phyloP scores from a whole-genome alignment of 2,329 filamentous ascomycete species.

The Conoideocrella luteorostrata region DNA sequence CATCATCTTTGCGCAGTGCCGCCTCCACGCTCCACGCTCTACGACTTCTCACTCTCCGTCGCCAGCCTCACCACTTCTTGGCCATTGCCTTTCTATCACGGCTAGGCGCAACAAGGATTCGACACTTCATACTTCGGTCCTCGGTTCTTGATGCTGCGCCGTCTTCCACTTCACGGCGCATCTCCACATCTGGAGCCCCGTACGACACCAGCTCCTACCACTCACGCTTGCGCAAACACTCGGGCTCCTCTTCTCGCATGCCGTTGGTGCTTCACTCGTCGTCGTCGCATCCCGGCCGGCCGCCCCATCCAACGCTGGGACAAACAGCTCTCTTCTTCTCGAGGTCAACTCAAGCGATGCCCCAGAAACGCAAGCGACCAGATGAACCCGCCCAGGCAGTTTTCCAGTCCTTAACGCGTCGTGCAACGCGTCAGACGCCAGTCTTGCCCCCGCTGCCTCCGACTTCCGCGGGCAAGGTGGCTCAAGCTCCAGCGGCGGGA shows the following conservation, averaged over 20 bases:
- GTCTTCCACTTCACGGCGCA: neutral
- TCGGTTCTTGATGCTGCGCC: neutral
- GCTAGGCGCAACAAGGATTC: neutral
- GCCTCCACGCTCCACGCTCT: neutral
- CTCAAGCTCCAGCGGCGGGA: constrained; percentile 7
- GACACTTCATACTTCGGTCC: too few relatives aligned
- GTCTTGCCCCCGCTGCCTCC: constrained; percentile 22
- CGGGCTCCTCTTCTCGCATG: neutral
- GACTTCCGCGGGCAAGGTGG: constrained; percentile 9
- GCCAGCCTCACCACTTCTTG: too few relatives aligned
- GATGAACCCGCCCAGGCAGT: constrained; percentile 18
- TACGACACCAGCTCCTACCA: neutral
- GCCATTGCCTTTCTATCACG: neutral
- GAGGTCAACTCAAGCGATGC: constrained; percentile 19
- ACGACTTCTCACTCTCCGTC: too few relatives aligned
- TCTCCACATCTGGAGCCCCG: constrained; percentile 1
- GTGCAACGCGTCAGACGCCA: constrained; percentile 34
- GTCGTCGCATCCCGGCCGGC: neutral
- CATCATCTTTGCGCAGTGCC: neutral
- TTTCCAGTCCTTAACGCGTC: constrained; percentile 23
- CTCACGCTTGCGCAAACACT: neutral
- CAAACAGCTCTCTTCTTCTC: neutral
- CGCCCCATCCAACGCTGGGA: neutral
- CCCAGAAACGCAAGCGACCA: constrained; percentile 31
- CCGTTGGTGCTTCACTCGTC: neutral